Percentiles rank a stretch among this genome's conserved stretches.
Evolutionary conservation across 1,284 basidiomycete species (phyloP).

Genomic region (Puccinia horiana): DNA sequence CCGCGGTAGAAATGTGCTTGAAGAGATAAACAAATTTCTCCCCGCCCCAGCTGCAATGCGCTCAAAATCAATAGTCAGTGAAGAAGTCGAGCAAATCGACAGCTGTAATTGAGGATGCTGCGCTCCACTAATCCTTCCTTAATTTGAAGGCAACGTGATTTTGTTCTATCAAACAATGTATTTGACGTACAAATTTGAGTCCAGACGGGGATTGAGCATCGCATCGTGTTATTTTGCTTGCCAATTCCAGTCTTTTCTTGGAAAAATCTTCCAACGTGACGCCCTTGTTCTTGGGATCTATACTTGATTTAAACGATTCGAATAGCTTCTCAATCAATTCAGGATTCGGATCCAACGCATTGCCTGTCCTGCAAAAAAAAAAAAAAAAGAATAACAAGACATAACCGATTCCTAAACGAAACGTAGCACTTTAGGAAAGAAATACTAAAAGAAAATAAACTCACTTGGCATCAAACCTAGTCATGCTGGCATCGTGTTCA

Average conservation of each 20-base stretch:
- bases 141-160: not conserved
- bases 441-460: not conserved
- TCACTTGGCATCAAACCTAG: constrained; percentile 26
- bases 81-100: not conserved
- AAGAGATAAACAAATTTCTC: constrained; percentile 32
- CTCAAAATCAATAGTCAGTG: not conserved
- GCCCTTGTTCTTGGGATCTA: not conserved
- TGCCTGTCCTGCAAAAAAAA: constrained; percentile 22
- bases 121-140: no score
- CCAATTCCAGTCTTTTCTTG: not conserved
- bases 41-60: constrained; percentile 9
- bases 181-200: constrained; percentile 24
- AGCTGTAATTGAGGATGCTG: not conserved
- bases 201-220: not conserved
- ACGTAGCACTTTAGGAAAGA: not conserved
- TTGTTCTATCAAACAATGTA: not conserved
- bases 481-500: constrained; percentile 48
- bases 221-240: not conserved
- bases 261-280: constrained; percentile 34
- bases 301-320: not conserved
- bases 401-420: not conserved
- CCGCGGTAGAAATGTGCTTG: not conserved
- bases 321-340: constrained; percentile 23
- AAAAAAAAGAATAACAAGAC: not conserved
- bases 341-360: constrained; percentile 30